Conservation (phyloP, 2,329 filamentous ascomycete genomes). For the Sclerotinia borealis region DNA sequence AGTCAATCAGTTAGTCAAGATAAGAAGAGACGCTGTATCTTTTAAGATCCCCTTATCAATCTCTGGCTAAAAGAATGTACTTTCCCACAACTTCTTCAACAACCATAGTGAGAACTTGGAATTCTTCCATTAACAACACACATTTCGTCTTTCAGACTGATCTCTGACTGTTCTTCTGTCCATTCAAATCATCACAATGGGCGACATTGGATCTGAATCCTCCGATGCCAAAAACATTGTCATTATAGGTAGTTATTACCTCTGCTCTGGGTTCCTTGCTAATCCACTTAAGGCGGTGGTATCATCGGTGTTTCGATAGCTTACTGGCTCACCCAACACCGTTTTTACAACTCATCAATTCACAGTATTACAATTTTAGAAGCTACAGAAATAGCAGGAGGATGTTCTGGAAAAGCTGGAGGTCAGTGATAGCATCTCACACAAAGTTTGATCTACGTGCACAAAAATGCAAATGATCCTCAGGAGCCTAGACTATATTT, state of each 20-base stretch:
- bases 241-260: not conserved
- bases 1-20: not conserved
- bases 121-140: not conserved
- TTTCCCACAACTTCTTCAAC: not conserved
- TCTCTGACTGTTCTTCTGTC: not conserved
- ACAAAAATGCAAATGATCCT: not conserved
- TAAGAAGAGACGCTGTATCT: not conserved
- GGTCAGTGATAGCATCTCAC: slow-evolving; percentile 43
- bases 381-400: slow-evolving; percentile 73
- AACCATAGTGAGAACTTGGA: not conserved
- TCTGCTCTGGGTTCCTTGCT: not conserved
- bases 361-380: slow-evolving; percentile 81
- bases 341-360: slow-evolving; percentile 63
- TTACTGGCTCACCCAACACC: slow-evolving; percentile 82
- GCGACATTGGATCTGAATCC: not conserved
- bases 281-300: slow-evolving; percentile 52
- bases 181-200: not conserved
- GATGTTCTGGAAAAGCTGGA: slow-evolving; percentile 87
- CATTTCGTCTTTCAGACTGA: not conserved
- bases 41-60: not conserved
- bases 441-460: not conserved
- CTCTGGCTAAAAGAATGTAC: not conserved
- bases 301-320: slow-evolving; percentile 87
- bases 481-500: not conserved
- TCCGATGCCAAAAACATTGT: not conserved